Evolutionary conservation across 1,284 basidiomycete species (phyloP), one percentile per base, ranked within the genome.

Genomic region (Bothia castanella): DNA sequence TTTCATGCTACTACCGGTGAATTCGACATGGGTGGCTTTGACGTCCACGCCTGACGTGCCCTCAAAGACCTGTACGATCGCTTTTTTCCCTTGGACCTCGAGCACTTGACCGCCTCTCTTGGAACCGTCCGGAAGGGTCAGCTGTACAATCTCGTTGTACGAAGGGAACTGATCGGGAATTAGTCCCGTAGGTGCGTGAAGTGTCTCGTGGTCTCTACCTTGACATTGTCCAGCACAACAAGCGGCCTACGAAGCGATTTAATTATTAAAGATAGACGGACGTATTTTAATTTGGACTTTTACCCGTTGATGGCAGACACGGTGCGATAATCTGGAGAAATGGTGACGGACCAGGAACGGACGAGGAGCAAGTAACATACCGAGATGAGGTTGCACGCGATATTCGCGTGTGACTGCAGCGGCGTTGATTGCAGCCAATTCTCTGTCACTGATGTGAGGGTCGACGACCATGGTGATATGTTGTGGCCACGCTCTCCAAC

Each of bases 51-150:
- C 97, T 6, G 94, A 85, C 9, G 97, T 99, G 49, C 97, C 97
- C 71, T 99, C 97, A 64, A 99, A 99, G 55, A 99, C 94, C 70
- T 99, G 96, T 14, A 99, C 96, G 65, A 99, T 94, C 42, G 97
- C 97, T 72, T 99, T 99, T 80, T 94, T 96, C 49, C 97, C 97
- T 64, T 92, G 90, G 35, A 99, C 95, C 73, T 99, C 97, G 48
- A 99, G 85, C 10, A 99, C 96, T 74, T 99, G 97, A 36, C 97
- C 97, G 20, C 94, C 94, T 63, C 97, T 89, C 64, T 88, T 89
- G 29, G 92, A 82, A 32, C 97, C 97, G 71, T 99, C 97, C 8
- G 97, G 96, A 17, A 99, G 80, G 5, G 95, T 98, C 57, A 99
- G 77, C 63, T 91, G 87, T 30, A 99, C 97, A 62, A 98, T 99